phyloP scores from a whole-genome alignment of 2,329 filamentous ascomycete species.

The Lachnellula occidentalis region DNA sequence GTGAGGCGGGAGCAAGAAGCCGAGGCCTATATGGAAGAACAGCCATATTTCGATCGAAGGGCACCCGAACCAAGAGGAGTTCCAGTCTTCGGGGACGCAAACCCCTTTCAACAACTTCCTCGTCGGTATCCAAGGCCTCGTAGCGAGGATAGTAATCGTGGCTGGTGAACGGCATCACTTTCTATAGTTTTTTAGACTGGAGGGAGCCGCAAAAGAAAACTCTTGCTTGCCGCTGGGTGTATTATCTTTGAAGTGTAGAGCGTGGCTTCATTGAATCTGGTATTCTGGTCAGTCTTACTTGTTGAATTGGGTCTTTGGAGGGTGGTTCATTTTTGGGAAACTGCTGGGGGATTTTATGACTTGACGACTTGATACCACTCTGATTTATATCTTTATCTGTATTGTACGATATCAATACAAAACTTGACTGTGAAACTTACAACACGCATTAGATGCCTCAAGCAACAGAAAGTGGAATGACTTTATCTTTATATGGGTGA shows the following conservation, averaged over 20 bases:
- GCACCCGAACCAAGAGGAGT: conserved; percentile 1
- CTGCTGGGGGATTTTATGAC: too few species aligned
- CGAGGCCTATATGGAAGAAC: conserved; percentile 20
- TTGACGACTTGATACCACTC: neutral
- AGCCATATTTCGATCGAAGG: conserved; percentile 6
- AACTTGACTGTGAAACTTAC: neutral
- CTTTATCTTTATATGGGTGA: neutral
- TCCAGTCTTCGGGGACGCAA: neutral
- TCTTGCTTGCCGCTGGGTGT: neutral
- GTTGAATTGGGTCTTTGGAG: neutral
- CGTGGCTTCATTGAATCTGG: neutral
- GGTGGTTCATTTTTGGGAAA: neutral
- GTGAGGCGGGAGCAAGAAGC: conserved; percentile 10
- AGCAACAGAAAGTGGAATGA: neutral
- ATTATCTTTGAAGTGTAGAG: neutral
- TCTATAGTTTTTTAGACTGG: neutral
- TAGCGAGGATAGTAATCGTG: neutral
- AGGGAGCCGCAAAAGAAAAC: neutral
- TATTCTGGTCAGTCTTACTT: neutral
- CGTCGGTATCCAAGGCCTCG: conserved; percentile 10
- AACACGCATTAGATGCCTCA: neutral
- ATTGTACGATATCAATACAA: neutral
- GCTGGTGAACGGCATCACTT: conserved; percentile 5
- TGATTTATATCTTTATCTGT: neutral
- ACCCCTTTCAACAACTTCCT: conserved; percentile 14